Base-by-base conservation (phyloP, 2,329 filamentous ascomycete genomes). In the Pseudomassariella vexata region DNA sequence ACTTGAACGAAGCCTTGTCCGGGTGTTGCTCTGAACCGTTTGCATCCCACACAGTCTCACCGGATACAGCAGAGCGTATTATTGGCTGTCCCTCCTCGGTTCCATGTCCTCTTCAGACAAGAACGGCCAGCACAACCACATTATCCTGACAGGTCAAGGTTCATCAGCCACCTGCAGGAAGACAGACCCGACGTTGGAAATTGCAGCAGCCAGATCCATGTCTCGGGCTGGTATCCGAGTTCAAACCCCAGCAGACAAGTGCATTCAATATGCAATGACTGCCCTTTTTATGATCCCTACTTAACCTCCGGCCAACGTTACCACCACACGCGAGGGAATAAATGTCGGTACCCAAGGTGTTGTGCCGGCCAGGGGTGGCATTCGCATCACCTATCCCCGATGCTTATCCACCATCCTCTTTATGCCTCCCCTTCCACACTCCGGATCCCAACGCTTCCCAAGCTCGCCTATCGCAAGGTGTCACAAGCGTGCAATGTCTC, bases 401-500 rank as follows among this genome's bases (percentile, higher is more conserved):
- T 32, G 15, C 29, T 48, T 40, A 35, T 36, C 38, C 39, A 33
- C 40, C 40, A 12, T 35, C 42, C 40, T n/a, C 42, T 28, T 35
- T 41, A 35, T 31, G 31, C 46, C 30, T 41, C 43, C 22, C 45
- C 34, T 34, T 51, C 32, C 38, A 39, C 30, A 36, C 38, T 32
- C 28, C 42, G 31, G 42, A 47, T 35, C 18, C 37, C 40, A 30
- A 35, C 35, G 34, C 35, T 37, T 24, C 39, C 37, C 42, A 39
- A 24, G 27, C 36, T 37, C 41, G 22, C 20, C 37, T 44, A 29
- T 48, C 48, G 44, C 48, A 51, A 49, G 39, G 47, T 18, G 28
- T 44, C 36, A 34, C 43, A 36, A 32, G 40, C 39, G 36, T 44
- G 29, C 36, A 41, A 42, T 44, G 48, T 55, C 45, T 42, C 45